Base-by-base conservation (phyloP, 345 rosid genomes). In the Dimocarpus longan region DNA sequence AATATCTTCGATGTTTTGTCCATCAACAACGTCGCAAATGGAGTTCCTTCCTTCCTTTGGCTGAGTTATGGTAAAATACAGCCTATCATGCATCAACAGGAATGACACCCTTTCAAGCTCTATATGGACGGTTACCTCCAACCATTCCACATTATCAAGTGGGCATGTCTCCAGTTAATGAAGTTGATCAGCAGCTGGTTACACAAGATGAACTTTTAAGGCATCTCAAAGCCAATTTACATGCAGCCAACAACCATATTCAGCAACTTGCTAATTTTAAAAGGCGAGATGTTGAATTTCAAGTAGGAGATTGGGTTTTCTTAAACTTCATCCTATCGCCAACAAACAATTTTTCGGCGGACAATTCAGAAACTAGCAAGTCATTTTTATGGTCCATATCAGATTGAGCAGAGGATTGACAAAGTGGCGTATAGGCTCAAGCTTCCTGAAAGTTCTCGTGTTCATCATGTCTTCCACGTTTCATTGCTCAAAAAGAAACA, bases 91-190 rank as follows among this genome's bases (percentile, higher is more conserved):
- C 78, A 13, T 75, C 78, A 15, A 63, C 24, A 8, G 50, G 67
- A 8, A 73, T 73, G 76, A 56, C 76, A 5, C 76, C 44, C 15
- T 73, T 56, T 59, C 76, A 73, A 73, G 76, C 76, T 43, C 19
- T 75, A 1, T 75, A 75, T 63, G 70, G 57, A 3, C 1, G 70
- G 8, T 40, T 10, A 2, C 79, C 72, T 9, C 73, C 46, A 5
- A 0, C 8, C 7, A 76, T 76, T 66, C 79, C 79, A 11, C 43
- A 13, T 11, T 37, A 75, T 28, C 43, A 40, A 0, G 19, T 2
- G 18, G 78, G 78, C 10, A 11, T 18, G n/a, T 5, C 19, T 2
- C 26, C 16, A 7, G 7, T 67, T 76, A 15, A 76, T n/a, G 73
- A 50, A 28, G 79, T 66, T 8, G 73, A 76, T 11, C 48, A 76